Base-by-base conservation (phyloP, 2,329 filamentous ascomycete genomes). In the Ophiostoma ips region DNA sequence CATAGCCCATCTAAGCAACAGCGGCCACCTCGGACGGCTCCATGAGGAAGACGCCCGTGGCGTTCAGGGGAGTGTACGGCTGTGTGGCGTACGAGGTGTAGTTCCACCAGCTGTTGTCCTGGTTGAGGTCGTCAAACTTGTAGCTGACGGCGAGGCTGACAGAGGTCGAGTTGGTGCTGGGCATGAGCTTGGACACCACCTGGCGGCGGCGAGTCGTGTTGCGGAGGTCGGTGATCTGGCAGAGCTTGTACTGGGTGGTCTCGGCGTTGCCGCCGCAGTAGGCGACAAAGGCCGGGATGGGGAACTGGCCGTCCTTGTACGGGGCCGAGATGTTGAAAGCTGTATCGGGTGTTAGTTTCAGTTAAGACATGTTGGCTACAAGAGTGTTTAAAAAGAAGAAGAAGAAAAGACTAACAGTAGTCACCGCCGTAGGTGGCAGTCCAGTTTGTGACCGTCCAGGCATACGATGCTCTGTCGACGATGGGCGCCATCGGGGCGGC, bases 141-240 rank as follows among this genome's bases (percentile, higher is more conserved):
- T 63, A 50, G 49, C 59, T 63, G 28, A 64, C 60, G 50, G 64
- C 58, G 46, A 65, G 61, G 18, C 54, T 55, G 24, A 60, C 60
- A 54, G 56, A 43, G 36, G 53, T 46, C 2, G 54, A 49, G 44
- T 36, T 52, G 21, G 55, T 58, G 43, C 50, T 54, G 9, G 56
- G 52, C 34, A 62, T 58, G 10, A 64, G 58, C 55, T 62, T 60
- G 40, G 63, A 60, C 18, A 57, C 61, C 18, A 65, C 57, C 35
- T 52, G 50, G n/a, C 50, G 46, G 13, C 49, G 43, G 44, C 56
- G 58, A 15, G 54, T 51, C 18, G 56, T 59, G 21, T 56, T 53
- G 21, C 53, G 53, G 13, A 56, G 43, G 48, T 59, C 58, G 11
- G 58, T 46, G 6, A 60, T 45, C 7, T 50, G 45, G 55, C 63